Base-by-base conservation (phyloP, 2,329 filamentous ascomycete genomes). In the Elsinoe fawcettii region DNA sequence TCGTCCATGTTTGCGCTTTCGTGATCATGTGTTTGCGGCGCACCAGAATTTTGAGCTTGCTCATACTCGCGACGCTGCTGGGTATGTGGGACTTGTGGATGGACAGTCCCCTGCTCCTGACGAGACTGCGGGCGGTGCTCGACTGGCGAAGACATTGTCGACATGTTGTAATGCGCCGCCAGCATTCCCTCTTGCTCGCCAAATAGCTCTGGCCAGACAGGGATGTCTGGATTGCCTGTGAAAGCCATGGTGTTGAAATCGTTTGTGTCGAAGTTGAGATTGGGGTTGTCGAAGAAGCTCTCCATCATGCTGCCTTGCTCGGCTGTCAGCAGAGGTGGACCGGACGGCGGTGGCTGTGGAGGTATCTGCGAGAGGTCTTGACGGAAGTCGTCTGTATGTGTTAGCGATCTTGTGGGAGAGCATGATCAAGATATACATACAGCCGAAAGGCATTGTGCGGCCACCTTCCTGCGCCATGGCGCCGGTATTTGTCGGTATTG, bases 361-460 rank as follows among this genome's bases (percentile, higher is more conserved):
- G 8, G 34, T 18, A 46, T 55, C 22, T 55, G 37, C 1, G 22
- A 12, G 20, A 55, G 6, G 2, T 55, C 53, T 9, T 55, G 30
- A 12, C 37, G 22, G 39, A 43, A 55, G 36, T 27, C 53, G 37
- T 55, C 36, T 43, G 37, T 43, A 27, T 22, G 39, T 43, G 20
- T 32, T 34, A 34, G 37, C 16, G 20, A 37, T 16, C 49, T 39
- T 55, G 36, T 46, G 53, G 20, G n/a, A 32, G 37, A 12, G 37
- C 14, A 22, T 55, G 37, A 22, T 30, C 27, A 14, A 20, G n/a
- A 32, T 43, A 44, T 37, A 49, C 39, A 16, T 25, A 56, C 54
- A 56, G 54, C 54, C 54, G 20, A 56, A 56, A 25, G 54, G 54
- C 54, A 56, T 56, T 14, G 54, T 46, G 37, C 23, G 54, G 25